phyloP scores from a whole-genome alignment of 2,329 filamentous ascomycete genomes.

The Seiridium cupressi region DNA sequence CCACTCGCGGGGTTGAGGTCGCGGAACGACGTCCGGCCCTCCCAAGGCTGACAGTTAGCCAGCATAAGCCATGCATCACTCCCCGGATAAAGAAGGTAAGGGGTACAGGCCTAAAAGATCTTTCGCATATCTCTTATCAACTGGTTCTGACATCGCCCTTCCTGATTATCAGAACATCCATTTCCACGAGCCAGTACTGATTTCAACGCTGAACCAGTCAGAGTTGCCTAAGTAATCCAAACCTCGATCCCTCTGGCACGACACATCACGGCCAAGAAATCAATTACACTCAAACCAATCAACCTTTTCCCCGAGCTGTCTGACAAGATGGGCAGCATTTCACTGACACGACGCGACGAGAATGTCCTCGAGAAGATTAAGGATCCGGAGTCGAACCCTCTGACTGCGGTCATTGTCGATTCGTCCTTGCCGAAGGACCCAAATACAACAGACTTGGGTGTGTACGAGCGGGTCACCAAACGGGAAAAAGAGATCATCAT shows the following conservation, averaged over 20 bases:
- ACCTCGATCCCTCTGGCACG: too few relatives aligned
- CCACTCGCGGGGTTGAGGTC: conserved; percentile 2
- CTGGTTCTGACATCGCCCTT: too few relatives aligned
- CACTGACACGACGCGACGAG: conserved; percentile 57
- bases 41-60: not conserved
- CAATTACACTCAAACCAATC: not conserved
- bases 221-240: not conserved
- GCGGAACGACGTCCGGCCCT: not conserved
- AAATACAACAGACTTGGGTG: conserved; percentile 46
- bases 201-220: too few relatives aligned
- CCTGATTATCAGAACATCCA: too few relatives aligned
- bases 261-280: not conserved
- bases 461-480: conserved; percentile 50
- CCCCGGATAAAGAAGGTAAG: not conserved
- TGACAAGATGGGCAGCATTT: conserved; percentile 20
- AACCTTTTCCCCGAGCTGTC: not conserved
- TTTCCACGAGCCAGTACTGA: too few relatives aligned
- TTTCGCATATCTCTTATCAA: not conserved
- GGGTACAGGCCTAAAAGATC: not conserved
- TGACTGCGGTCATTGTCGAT: conserved; percentile 53
- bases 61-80: not conserved
- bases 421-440: conserved; percentile 55
- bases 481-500: conserved; percentile 53
- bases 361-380: conserved; percentile 66
- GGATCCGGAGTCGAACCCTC: conserved; percentile 62